A percentile compares a stretch with the other conserved stretches of the same genome.
Conservation (phyloP, 2,329 filamentous ascomycete genomes). For the Ceratocystis colombiana region DNA sequence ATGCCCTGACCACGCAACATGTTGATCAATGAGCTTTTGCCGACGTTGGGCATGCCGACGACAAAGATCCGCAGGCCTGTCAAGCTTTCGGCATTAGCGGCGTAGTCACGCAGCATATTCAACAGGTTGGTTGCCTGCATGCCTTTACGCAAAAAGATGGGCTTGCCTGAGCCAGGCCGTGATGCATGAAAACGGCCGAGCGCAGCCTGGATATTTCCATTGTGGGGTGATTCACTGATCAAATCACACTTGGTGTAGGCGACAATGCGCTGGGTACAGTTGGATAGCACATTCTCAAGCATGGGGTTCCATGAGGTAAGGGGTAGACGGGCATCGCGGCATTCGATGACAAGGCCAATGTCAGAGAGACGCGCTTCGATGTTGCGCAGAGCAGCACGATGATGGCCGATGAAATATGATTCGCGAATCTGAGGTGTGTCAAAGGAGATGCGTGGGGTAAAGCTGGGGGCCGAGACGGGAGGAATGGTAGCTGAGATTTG, state of each 20-base stretch:
- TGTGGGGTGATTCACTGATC: constrained; percentile 33
- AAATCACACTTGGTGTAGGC: constrained; percentile 89
- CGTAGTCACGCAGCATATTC: constrained; percentile 32
- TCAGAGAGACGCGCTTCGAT: constrained; percentile 73
- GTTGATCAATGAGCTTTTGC: constrained; percentile 92
- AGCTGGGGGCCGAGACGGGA: constrained; percentile 34
- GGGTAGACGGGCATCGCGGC: constrained; percentile 84
- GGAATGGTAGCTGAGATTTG: constrained; percentile 3
- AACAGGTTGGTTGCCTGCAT: neutral
- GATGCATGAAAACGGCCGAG: constrained; percentile 29
- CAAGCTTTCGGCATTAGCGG: constrained; percentile 42
- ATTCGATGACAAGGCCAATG: constrained; percentile 85
- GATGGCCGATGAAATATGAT: constrained; percentile 92
- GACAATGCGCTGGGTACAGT: constrained; percentile 60
- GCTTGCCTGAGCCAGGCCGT: constrained; percentile 15
- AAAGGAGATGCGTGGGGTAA: constrained; percentile 66
- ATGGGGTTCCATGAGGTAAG: constrained; percentile 81
- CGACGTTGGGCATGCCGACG: constrained; percentile 96
- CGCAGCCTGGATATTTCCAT: constrained; percentile 31
- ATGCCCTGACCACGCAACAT: constrained; percentile 62
- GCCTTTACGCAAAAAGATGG: constrained; percentile 38
- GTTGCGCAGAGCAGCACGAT: constrained; percentile 66
- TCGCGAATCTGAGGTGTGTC: constrained; percentile 64
- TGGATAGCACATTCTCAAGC: constrained; percentile 65
- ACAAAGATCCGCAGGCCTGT: constrained; percentile 76